Conservation (phyloP, 129 eudicot genomes). For the Logfia minima region DNA sequence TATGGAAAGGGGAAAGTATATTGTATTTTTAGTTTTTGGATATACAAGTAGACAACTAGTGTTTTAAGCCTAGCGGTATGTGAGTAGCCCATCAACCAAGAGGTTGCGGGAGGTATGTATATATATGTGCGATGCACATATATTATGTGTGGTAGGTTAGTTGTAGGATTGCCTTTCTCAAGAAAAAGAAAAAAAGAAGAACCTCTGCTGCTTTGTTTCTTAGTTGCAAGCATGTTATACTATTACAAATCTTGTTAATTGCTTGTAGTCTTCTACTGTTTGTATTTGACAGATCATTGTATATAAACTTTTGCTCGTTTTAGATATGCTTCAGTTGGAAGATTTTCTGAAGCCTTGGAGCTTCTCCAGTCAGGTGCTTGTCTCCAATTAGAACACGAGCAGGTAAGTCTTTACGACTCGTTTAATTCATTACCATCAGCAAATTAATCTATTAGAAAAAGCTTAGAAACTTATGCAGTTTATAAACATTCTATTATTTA, state of each 20-base stretch:
- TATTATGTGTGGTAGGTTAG: too few species aligned
- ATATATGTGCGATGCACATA: too few species aligned
- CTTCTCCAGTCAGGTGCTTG: constrained; percentile 85
- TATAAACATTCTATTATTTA: neutral
- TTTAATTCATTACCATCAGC: constrained; percentile 12
- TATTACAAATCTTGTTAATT: neutral
- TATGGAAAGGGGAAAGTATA: too few species aligned
- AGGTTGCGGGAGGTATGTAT: too few species aligned
- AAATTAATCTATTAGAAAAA: neutral
- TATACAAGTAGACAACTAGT: neutral
- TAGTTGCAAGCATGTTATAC: neutral
- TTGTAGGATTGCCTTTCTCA: too few species aligned
- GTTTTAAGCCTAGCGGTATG: neutral
- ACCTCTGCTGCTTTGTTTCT: neutral
- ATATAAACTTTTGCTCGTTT: constrained; percentile 20
- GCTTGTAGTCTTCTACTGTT: neutral
- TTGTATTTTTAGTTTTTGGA: neutral
- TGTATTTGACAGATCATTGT: neutral
- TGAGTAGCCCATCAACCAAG: too few species aligned
- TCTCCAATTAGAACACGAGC: constrained; percentile 67
- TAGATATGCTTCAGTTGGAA: constrained; percentile 65
- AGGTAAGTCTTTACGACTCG: constrained; percentile 38
- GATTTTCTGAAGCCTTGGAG: constrained; percentile 72
- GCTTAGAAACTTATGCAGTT: neutral
- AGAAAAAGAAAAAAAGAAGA: too few species aligned